Percentiles rank a stretch among this genome's conserved stretches.
Evolutionary conservation across 345 rosid species (phyloP).

Genomic region (Eucalyptus polyanthemos): DNA sequence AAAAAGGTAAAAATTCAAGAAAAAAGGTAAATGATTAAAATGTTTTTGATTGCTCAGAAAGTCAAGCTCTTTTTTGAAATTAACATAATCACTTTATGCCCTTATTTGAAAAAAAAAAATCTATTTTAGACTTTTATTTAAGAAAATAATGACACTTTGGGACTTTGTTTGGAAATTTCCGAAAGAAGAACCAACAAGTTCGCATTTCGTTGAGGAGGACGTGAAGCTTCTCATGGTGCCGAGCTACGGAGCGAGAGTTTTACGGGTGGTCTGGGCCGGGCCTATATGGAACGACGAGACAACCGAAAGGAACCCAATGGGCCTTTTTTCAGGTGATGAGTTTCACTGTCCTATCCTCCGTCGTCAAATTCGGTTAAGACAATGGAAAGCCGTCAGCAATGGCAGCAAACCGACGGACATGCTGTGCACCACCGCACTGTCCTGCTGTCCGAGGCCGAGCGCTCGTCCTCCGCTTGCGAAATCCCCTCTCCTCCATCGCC

Average conservation of each 20-base stretch:
- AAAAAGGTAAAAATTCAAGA: too few species aligned
- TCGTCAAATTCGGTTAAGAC: neutral
- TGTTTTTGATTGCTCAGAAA: too few species aligned
- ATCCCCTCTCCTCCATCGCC: neutral
- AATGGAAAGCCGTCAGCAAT: neutral
- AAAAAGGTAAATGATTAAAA: too few species aligned
- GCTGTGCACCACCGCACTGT: neutral
- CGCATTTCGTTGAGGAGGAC: rapidly evolving
- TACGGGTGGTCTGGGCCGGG: neutral
- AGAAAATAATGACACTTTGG: too few species aligned
- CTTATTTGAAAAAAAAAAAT: too few species aligned
- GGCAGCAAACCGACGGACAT: neutral
- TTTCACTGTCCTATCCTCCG: neutral
- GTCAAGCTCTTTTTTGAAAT: too few species aligned
- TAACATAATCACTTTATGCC: too few species aligned
- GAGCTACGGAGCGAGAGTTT: neutral
- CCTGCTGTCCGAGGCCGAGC: neutral
- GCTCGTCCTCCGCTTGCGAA: neutral
- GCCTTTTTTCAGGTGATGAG: neutral
- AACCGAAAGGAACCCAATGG: neutral
- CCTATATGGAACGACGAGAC: neutral
- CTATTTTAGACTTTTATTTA: rapidly evolving
- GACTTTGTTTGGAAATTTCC: neutral
- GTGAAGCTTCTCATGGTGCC: neutral
- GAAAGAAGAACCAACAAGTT: neutral